These are phyloP conservation scores for Barbarea vulgaris DNA, from an alignment of 345 rosid species.

Conservation along the genomic window DNA sequence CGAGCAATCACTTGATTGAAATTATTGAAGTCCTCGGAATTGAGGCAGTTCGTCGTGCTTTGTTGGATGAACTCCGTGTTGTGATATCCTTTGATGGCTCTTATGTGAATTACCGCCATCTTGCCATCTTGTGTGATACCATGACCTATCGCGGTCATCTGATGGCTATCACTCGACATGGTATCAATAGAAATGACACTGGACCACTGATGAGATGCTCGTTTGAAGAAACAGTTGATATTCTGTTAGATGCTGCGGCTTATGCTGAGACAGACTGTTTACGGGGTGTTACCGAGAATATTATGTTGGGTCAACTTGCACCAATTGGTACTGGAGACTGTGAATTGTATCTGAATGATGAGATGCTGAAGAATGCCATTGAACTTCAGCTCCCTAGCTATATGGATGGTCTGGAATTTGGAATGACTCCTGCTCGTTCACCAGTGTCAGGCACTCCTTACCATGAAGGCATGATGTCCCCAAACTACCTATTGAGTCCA, in stretches of 20 bases:
- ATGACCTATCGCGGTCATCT: constrained; percentile 99
- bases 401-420: constrained; percentile 85
- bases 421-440: constrained; percentile 93
- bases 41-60: constrained; percentile 93
- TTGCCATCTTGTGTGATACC: constrained; percentile 95
- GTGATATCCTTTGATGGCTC: constrained; percentile 99
- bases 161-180: constrained; percentile 99
- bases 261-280: constrained; percentile 85
- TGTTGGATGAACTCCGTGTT: constrained; percentile 91
- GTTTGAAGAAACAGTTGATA: constrained; percentile 98
- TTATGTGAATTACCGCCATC: constrained; percentile 93
- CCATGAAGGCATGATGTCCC: constrained; percentile 98
- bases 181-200: constrained; percentile 93
- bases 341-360: constrained; percentile 84
- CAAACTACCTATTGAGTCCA: constrained; percentile 80
- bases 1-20: constrained; percentile 95
- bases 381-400: constrained; percentile 98
- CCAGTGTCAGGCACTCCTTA: constrained; percentile 90
- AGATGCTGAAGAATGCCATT: constrained; percentile 96
- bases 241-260: constrained; percentile 96
- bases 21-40: constrained; percentile 96
- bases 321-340: constrained; percentile 97
- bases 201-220: constrained; percentile 99
- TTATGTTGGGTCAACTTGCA: constrained; percentile 97
- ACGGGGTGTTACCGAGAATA: constrained; percentile 94